Base-by-base conservation (phyloP, 2,329 filamentous ascomycete species). In the Alternaria burnsii region DNA sequence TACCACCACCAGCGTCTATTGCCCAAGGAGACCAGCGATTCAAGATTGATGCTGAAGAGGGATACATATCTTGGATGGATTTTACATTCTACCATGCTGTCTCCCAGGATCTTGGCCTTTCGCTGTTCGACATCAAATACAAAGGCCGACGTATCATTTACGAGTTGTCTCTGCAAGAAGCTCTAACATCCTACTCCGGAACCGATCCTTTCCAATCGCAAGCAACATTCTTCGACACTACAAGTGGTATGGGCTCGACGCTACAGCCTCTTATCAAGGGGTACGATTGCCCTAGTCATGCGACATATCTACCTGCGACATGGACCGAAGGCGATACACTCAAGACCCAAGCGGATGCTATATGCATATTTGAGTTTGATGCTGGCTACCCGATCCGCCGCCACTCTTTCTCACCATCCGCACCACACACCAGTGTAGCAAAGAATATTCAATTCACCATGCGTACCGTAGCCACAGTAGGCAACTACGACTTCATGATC, bases 71-170 rank as follows among this genome's bases (percentile, higher is more conserved):
- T 55, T 85, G 82, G 82, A 84, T 85, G 82, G 82, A 81, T 56
- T 85, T 81, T 63, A 77, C 70, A 55, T 86, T 88, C 67, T 87
- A 83, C 65, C 75, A 86, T n/a, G 78, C 77, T 3, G 84, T 85
- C 51, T 79, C 77, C 1, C 76, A 79, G 9, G 84, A 85, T 58
- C 79, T 79, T 0, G 86, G 85, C 0, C 75, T 87, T 38, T 67
- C 79, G 0, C 74, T 88, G 0, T 83, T 82, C 66, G 81, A 88
- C 59, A 82, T 88, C 44, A 75, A 78, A 18, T 86, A 82, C 77
- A 84, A 86, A 66, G 84, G 83, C n/a, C 79, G 86, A 59, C 77
- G 84, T 7, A 71, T 88, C 7, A 74, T 88, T 11, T 88, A 87
- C 58, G 85, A 88, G 61, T 76, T 88, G 1, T 63, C 82, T 3